Evolutionary conservation across 441 rosid species (phyloP).

Genomic region (Corymbia calophylla): DNA sequence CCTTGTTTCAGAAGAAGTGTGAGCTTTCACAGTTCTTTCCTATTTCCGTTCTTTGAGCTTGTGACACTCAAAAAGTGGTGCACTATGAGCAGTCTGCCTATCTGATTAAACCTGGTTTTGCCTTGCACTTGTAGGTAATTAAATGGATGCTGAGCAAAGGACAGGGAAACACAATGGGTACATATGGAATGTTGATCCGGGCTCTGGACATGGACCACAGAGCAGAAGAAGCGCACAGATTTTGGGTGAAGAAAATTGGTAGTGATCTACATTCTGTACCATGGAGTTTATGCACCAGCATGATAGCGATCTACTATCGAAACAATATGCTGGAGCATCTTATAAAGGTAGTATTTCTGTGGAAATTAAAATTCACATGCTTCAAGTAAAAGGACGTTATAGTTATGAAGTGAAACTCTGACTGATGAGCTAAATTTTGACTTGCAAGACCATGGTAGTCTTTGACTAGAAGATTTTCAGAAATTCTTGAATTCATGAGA

Average conservation of each 20-base stretch:
- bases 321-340: slow-evolving; percentile 77
- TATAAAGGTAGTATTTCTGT: slow-evolving; percentile 37
- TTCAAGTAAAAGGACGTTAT: not conserved
- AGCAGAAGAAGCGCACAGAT: slow-evolving; percentile 77
- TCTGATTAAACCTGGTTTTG: not conserved
- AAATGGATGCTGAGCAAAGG: slow-evolving; percentile 99
- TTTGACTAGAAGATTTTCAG: not conserved
- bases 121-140: slow-evolving; percentile 45
- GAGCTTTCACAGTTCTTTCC: not conserved
- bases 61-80: not conserved
- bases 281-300: slow-evolving; percentile 72
- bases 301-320: slow-evolving; percentile 73
- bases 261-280: slow-evolving; percentile 83
- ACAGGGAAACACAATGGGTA: slow-evolving; percentile 87
- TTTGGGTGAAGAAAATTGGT: slow-evolving; percentile 77
- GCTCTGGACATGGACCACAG: slow-evolving; percentile 91
- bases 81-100: not conserved
- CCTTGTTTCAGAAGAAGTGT: not conserved
- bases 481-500: not conserved
- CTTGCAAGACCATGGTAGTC: not conserved
- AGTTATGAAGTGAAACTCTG: not conserved
- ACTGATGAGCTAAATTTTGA: not conserved
- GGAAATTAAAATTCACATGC: not conserved
- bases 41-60: not conserved
- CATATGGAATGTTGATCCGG: slow-evolving; percentile 58